Conservation (phyloP, 2,329 filamentous ascomycete species). For the Venturia pyrina region DNA sequence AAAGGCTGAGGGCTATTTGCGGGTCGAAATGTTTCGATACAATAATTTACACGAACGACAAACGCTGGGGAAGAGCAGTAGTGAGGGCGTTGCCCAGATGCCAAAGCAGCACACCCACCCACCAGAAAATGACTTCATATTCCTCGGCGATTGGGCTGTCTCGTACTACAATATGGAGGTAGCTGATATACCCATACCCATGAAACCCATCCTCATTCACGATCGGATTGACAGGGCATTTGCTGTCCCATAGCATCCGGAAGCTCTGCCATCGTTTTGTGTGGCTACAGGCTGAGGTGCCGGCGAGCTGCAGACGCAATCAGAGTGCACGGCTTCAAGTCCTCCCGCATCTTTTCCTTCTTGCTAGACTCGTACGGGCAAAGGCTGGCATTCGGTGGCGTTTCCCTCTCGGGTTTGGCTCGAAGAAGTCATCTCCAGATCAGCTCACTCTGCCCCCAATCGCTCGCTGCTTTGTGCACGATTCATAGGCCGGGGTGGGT, state of each 20-base stretch:
- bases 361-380: background rate
- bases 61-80: background rate
- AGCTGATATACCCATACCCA: background rate
- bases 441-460: background rate
- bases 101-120: no score
- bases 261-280: background rate
- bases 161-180: background rate
- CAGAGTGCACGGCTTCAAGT: background rate
- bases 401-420: background rate
- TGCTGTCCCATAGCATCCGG: background rate
- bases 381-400: background rate
- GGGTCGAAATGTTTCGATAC: background rate
- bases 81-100: no score
- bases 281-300: background rate
- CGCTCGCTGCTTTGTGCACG: background rate
- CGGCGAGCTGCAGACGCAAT: conserved; percentile 2
- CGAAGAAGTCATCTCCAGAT: background rate
- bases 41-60: background rate
- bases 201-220: background rate
- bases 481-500: background rate
- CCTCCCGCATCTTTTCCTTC: background rate
- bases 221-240: background rate
- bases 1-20: background rate
- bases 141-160: conserved; percentile 2
- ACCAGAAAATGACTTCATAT: background rate